A percentile compares a stretch with the other conserved stretches of the same genome.
These are phyloP conservation scores for Notholithocarpus densiflorus DNA, from an alignment of 306 rosid genomes.

Conservation along the genomic window DNA sequence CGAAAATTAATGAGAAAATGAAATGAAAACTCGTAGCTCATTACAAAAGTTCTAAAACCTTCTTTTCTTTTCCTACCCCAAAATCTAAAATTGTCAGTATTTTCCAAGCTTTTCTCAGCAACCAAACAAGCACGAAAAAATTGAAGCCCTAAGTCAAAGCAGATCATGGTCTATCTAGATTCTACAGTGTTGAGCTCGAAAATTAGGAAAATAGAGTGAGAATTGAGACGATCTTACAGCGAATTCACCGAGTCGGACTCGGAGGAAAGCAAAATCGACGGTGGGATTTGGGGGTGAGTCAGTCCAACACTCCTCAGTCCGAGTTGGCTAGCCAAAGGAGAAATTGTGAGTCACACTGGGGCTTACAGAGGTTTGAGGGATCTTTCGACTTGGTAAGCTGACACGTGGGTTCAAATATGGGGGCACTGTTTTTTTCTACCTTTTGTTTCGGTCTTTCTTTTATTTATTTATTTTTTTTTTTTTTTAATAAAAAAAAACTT, in stretches of 20 bases:
- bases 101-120: neutral
- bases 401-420: slow-evolving; percentile 29
- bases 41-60: neutral
- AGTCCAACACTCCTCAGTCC: neutral
- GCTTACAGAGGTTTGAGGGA: slow-evolving; percentile 21
- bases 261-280: slow-evolving; percentile 17
- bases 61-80: neutral
- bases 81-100: neutral
- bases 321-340: slow-evolving; percentile 19
- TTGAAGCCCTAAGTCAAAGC: slow-evolving; percentile 8
- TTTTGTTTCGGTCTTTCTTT: neutral
- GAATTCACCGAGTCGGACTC: slow-evolving; percentile 18
- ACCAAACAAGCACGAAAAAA: neutral
- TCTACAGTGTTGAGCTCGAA: neutral
- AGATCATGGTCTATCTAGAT: neutral
- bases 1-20: neutral
- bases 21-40: neutral
- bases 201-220: neutral
- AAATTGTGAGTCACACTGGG: slow-evolving; percentile 26
- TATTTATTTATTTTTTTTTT: no score
- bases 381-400: slow-evolving; percentile 19
- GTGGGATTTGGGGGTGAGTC: slow-evolving; percentile 13
- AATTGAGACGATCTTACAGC: slow-evolving; percentile 25
- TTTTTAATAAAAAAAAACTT: no score
- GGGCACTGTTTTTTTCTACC: neutral